These are phyloP conservation scores for Roridomyces roridus DNA, from an alignment of 768 basidiomycete species.

Conservation along the genomic window DNA sequence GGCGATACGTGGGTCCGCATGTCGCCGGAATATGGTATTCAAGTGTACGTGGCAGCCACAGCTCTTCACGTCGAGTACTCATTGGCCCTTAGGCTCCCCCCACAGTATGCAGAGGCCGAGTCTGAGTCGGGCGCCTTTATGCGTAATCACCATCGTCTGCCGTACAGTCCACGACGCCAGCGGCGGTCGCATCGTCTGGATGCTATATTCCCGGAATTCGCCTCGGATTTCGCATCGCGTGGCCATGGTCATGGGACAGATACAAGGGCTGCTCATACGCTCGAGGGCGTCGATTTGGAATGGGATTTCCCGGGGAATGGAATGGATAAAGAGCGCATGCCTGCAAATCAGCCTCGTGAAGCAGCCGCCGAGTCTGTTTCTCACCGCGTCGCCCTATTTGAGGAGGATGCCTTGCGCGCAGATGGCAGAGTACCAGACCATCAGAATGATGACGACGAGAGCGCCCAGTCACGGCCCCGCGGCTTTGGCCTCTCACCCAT, in stretches of 20 bases:
- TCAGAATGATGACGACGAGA: no score
- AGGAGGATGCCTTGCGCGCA: no score
- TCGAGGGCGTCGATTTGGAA: not conserved
- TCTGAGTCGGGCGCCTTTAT: not conserved
- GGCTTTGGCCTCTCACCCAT: no score
- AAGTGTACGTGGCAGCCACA: constrained; percentile 6
- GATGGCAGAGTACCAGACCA: no score
- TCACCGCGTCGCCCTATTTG: no score
- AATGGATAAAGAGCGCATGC: no score
- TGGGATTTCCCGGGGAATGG: no score
- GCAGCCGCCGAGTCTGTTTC: no score
- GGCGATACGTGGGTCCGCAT: constrained; percentile 12
- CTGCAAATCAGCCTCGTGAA: no score
- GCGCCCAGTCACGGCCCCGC: no score
- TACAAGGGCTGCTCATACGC: not conserved
- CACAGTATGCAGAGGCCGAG: no score
- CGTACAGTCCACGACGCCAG: constrained; percentile 8
- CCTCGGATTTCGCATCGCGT: not conserved
- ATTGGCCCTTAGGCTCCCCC: constrained; percentile 1
- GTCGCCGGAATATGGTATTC: constrained; percentile 14
- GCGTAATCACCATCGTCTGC: not conserved
- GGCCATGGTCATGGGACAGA: not conserved
- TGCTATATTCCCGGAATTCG: constrained; percentile 11
- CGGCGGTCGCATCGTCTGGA: constrained; percentile 6
- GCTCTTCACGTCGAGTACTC: not conserved